Percentiles rank a stretch among this genome's conserved stretches.
These are phyloP conservation scores for Avena eriantha DNA, from an alignment of 176 grass and related monocot genomes.

Conservation along the genomic window DNA sequence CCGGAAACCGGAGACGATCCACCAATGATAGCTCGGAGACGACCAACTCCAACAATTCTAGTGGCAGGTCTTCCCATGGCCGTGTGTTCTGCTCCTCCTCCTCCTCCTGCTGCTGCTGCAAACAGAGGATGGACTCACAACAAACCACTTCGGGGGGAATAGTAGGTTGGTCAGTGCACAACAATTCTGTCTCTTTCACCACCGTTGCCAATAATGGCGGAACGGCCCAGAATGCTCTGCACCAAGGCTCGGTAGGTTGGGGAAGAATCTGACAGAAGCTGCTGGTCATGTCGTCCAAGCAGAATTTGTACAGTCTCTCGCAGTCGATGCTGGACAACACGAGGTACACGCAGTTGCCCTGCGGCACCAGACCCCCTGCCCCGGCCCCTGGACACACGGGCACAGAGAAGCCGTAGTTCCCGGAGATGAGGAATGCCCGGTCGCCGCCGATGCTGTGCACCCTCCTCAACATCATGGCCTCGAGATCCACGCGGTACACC, in stretches of 20 bases:
- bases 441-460: background rate
- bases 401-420: background rate
- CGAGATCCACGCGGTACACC: background rate
- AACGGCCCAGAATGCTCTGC: constrained; percentile 14
- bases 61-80: background rate
- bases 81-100: background rate
- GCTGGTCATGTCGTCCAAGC: constrained; percentile 2
- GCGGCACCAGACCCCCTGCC: background rate
- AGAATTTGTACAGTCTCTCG: constrained; percentile 13
- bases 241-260: constrained; percentile 7
- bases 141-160: background rate
- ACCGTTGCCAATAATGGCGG: background rate
- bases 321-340: background rate
- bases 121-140: background rate
- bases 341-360: constrained; percentile 21
- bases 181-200: background rate
- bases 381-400: background rate
- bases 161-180: background rate
- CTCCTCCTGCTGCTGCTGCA: background rate
- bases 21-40: background rate
- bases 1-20: background rate
- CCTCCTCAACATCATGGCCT: background rate
- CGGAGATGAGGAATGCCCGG: background rate
- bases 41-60: background rate
- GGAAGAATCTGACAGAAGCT: constrained; percentile 5